Conservation (phyloP, 116 monocot species). For the Zostera marina region DNA sequence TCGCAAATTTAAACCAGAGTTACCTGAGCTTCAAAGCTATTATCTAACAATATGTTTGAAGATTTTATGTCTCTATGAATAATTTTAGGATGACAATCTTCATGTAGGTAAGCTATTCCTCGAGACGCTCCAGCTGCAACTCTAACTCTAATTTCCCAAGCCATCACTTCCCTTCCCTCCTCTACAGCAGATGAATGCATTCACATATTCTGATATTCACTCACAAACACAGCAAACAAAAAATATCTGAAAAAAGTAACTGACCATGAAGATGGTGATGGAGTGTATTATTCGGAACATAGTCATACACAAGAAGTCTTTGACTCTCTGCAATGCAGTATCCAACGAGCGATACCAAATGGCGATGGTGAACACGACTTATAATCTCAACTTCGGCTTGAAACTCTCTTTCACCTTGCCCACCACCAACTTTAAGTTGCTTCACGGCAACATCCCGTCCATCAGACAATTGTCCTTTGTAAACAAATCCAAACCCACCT, state of each 20-base stretch:
- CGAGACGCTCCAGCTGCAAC: slow-evolving; percentile 88
- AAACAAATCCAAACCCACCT: slow-evolving; percentile 21
- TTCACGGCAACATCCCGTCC: slow-evolving; percentile 23
- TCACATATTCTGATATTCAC: not conserved
- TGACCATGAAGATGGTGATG: slow-evolving; percentile 22
- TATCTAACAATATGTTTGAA: slow-evolving; percentile 63
- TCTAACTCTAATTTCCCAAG: slow-evolving; percentile 65
- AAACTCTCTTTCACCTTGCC: slow-evolving; percentile 20
- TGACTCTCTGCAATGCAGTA: slow-evolving; percentile 18
- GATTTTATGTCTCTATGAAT: slow-evolving; percentile 81
- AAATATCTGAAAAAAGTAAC: not conserved
- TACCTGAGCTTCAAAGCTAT: slow-evolving; percentile 68
- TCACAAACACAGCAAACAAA: not conserved
- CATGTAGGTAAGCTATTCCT: slow-evolving; percentile 88
- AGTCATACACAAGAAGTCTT: slow-evolving; percentile 19
- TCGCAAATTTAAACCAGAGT: not conserved
- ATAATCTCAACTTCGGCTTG: slow-evolving; percentile 22
- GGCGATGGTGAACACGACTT: slow-evolving; percentile 19
- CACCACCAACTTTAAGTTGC: slow-evolving; percentile 22
- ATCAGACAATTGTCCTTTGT: slow-evolving; percentile 14
- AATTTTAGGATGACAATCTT: slow-evolving; percentile 82
- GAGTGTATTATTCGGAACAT: slow-evolving; percentile 20
- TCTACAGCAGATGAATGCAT: slow-evolving; percentile 16
- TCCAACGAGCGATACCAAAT: slow-evolving; percentile 19
- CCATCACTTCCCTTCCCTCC: slow-evolving; percentile 46